Percentiles rank a stretch among this genome's conserved stretches.
Evolutionary conservation across 257 asterid genomes (phyloP).

Genomic region (Jasminum sambac): DNA sequence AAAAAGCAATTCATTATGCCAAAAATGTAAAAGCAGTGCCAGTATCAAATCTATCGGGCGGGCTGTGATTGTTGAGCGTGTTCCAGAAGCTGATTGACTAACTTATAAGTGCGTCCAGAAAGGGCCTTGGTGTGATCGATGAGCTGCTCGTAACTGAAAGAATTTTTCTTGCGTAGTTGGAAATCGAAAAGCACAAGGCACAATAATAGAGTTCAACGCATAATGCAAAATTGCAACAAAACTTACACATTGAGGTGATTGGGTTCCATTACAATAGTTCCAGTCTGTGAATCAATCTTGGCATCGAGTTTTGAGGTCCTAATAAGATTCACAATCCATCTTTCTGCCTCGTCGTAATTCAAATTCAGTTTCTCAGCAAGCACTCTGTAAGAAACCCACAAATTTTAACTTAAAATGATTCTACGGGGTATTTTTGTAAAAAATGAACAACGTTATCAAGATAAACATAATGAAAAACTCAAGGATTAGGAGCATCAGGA

Average conservation of each 20-base stretch:
- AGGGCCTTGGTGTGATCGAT: conserved; percentile 92
- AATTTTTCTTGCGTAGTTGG: not conserved
- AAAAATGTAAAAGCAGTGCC: conserved; percentile 14
- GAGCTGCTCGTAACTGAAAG: conserved; percentile 86
- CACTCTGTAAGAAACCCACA: conserved; percentile 50
- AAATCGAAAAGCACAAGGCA: not conserved
- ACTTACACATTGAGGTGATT: conserved; percentile 86
- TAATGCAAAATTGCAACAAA: not conserved
- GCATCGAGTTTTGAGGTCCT: conserved; percentile 97
- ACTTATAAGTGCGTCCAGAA: conserved; percentile 79
- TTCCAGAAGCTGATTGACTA: conserved; percentile 77
- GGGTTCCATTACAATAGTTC: conserved; percentile 86
- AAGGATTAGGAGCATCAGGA: not conserved
- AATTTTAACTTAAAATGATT: conserved; percentile 1
- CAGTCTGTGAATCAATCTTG: conserved; percentile 69
- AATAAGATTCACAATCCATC: conserved; percentile 90
- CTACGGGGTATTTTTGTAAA: not conserved
- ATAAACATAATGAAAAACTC: not conserved
- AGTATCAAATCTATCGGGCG: conserved; percentile 44
- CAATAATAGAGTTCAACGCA: not conserved
- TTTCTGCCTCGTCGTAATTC: conserved; percentile 86
- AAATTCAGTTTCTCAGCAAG: conserved; percentile 93
- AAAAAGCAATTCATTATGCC: conserved; percentile 24
- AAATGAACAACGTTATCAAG: not conserved
- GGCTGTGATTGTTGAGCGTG: conserved; percentile 75